A percentile compares a stretch with the other conserved stretches of the same genome.
Conservation (phyloP, 2,329 filamentous ascomycete species). For the Ascochyta fabae region DNA sequence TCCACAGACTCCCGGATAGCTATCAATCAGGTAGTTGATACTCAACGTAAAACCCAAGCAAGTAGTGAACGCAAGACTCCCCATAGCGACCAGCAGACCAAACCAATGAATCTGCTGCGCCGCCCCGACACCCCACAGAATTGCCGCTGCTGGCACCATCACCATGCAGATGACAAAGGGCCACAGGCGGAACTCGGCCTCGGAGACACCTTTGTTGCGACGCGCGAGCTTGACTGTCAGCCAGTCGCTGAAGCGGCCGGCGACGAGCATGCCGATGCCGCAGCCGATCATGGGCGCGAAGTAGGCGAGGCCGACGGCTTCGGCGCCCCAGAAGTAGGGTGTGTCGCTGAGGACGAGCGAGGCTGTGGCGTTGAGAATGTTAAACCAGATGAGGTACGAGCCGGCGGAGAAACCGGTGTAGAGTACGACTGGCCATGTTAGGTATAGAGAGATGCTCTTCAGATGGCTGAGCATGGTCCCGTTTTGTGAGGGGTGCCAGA, state of each 20-base stretch:
- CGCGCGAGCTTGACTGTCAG: slow-evolving; percentile 43
- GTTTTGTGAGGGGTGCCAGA: slow-evolving; percentile 31
- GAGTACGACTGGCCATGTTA: slow-evolving; percentile 47
- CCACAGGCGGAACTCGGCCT: slow-evolving; percentile 52
- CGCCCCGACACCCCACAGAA: slow-evolving; percentile 61
- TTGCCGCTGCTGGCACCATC: slow-evolving; percentile 53
- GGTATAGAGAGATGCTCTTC: slow-evolving; percentile 33
- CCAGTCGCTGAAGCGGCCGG: slow-evolving; percentile 33
- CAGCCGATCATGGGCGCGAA: slow-evolving; percentile 32
- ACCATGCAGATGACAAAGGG: slow-evolving; percentile 50
- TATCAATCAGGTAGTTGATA: slow-evolving; percentile 58
- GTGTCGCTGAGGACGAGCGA: slow-evolving; percentile 33
- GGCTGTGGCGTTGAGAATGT: slow-evolving; percentile 37
- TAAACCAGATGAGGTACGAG: slow-evolving; percentile 38
- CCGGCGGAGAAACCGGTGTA: slow-evolving; percentile 37
- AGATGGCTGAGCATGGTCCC: slow-evolving; percentile 28
- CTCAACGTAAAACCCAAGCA: slow-evolving; percentile 52
- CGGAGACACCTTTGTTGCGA: slow-evolving; percentile 48
- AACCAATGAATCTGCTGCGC: slow-evolving; percentile 58
- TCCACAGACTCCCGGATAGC: slow-evolving; percentile 56
- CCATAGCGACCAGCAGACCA: slow-evolving; percentile 58
- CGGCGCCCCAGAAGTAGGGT: slow-evolving; percentile 32
- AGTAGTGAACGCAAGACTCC: slow-evolving; percentile 34
- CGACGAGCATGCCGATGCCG: slow-evolving; percentile 24
- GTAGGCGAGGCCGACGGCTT: slow-evolving; percentile 32